Percentiles rank a stretch among this genome's conserved stretches.
Conservation (phyloP, 225 moss, liverwort and hornwort species). For the Polytrichum formosum region DNA sequence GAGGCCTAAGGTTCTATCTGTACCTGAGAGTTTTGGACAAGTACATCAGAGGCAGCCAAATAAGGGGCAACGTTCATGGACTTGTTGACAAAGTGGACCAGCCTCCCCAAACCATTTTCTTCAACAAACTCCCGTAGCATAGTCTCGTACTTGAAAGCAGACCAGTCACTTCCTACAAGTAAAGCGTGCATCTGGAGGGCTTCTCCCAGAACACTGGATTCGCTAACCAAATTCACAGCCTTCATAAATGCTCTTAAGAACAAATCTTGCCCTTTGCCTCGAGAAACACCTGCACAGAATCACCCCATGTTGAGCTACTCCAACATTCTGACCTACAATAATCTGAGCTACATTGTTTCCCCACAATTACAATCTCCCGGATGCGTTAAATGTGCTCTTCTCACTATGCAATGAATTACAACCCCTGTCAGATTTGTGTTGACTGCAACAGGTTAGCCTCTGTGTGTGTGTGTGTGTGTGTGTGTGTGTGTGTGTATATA, state of each 20-base stretch:
- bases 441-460: no score
- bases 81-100: constrained; percentile 46
- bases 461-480: no score
- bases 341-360: no score
- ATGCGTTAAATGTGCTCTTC: no score
- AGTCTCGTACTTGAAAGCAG: constrained; percentile 25
- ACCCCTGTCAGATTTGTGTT: no score
- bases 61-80: constrained; percentile 30
- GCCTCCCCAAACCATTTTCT: constrained; percentile 16
- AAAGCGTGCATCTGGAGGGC: constrained; percentile 24
- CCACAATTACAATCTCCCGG: no score
- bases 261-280: constrained; percentile 55
- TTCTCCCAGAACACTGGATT: constrained; percentile 2
- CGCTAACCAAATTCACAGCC: constrained; percentile 18
- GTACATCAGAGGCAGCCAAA: constrained; percentile 38
- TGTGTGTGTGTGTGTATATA: no score
- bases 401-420: no score
- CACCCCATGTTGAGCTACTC: no score
- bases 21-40: constrained; percentile 57
- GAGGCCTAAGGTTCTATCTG: neutral
- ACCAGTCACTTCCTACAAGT: constrained; percentile 50
- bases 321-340: no score
- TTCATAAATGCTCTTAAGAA: constrained; percentile 44
- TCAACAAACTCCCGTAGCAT: constrained; percentile 34
- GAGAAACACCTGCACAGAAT: constrained; percentile 31